Evolutionary conservation across 306 rosid species (phyloP), one percentile per base, ranked within the genome.

Genomic region (Trifolium dubium): DNA sequence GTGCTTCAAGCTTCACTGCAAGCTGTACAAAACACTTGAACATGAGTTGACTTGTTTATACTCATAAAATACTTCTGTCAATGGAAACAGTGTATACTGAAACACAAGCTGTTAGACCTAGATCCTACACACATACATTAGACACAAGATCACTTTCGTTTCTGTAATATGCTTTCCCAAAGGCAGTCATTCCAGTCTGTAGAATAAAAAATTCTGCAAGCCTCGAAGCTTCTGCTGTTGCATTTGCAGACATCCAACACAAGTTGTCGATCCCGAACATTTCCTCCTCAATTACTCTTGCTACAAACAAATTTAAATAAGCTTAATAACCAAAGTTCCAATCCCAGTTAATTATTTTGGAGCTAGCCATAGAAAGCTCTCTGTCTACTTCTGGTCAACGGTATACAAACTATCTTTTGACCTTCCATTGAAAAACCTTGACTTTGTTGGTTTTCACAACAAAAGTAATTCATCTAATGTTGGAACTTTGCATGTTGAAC

Each of bases 161-260:
- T 86, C 88, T 89, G 87, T 88, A 93, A 84, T 76, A 91, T 74
- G 92, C 97, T 89, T 93, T 93, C 76, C 98, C 98, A 64, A 89
- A 91, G 44, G 97, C 97, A 59, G 98, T 93, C 98, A 91, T 91
- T 85, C 98, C 98, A 44, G 98, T 89, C 88, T 84, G 97, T 73
- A 93, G 87, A 83, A 93, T 89, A 43, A 93, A 89, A 87, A 89
- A 82, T 44, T 93, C 98, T 19, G 92, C 94, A 34, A 65, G 85
- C 83, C 88, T 91, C 14, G 97, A 87, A 83, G 97, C 97, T 84
- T 91, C 92, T 72, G 79, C 11, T 19, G 97, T 88, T 65, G 98
- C 96, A 82, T 86, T 91, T 70, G 97, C 81, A 76, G 98, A 91
- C 81, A 93, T 91, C 98, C 98, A 93, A 82, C 94, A 89, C 84